phyloP scores from a whole-genome alignment of 2,329 filamentous ascomycete genomes.

The Ophiocordyceps camponoti-rufipedis region DNA sequence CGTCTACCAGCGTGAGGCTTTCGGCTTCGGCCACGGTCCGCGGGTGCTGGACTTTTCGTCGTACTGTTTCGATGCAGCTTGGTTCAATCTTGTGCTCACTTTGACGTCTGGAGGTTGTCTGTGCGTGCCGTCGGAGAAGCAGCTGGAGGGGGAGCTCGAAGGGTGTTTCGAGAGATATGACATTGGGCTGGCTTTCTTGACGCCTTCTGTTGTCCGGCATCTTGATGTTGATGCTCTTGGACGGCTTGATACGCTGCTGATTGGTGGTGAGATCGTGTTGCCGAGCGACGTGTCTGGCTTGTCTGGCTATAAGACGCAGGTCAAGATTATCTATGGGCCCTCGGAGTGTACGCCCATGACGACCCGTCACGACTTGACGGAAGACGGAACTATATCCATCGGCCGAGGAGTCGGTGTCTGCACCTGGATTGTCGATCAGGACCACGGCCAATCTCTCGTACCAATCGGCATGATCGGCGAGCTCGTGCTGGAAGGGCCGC shows the following conservation, averaged over 20 bases:
- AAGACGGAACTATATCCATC: no score
- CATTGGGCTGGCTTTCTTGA: conserved; percentile 2
- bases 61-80: conserved; percentile 3
- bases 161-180: conserved; percentile 1
- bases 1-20: not conserved
- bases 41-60: conserved; percentile 4
- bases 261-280: conserved; percentile 3
- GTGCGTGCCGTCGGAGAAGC: conserved; percentile 3
- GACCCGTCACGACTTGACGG: conserved; percentile 1
- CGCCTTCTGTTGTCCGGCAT: conserved; percentile 2
- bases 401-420: not conserved
- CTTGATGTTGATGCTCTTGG: conserved; percentile 2
- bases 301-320: no score
- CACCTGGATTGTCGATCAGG: conserved; percentile 3
- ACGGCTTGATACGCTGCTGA: conserved; percentile 1
- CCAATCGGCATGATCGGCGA: conserved; percentile 4
- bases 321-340: conserved; percentile 4
- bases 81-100: conserved; percentile 2
- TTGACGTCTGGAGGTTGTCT: conserved; percentile 3
- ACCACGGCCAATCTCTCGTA: not conserved
- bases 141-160: conserved; percentile 1
- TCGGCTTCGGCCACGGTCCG: not conserved
- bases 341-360: not conserved
- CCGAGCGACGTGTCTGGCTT: conserved; percentile 2
- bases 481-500: conserved; percentile 4